Percentiles rank a stretch among this genome's conserved stretches.
Conservation (phyloP, 129 eudicot species). For the Rutidosis leptorrhynchoides region DNA sequence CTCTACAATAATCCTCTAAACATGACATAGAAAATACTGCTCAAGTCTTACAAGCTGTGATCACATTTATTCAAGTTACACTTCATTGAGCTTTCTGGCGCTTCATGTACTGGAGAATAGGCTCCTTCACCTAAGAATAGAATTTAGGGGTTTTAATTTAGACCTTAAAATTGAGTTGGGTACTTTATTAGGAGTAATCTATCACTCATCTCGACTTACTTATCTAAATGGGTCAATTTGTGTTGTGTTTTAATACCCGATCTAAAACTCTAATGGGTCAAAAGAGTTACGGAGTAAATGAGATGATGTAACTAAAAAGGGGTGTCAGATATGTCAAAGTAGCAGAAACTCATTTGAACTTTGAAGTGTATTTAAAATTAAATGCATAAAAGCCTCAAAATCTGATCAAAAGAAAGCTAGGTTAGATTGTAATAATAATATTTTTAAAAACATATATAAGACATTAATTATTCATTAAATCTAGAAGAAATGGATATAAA, state of each 20-base stretch:
- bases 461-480: too few relatives aligned
- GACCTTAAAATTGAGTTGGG: not conserved
- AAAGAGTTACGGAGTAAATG: too few relatives aligned
- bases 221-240: not conserved
- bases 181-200: not conserved
- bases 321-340: too few relatives aligned
- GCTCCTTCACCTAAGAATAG: conserved; percentile 72
- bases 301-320: too few relatives aligned
- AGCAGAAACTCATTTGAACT: too few relatives aligned
- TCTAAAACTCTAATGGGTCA: not conserved
- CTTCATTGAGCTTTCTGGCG: conserved; percentile 64
- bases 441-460: too few relatives aligned
- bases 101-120: conserved; percentile 66
- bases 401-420: too few relatives aligned
- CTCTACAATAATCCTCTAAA: not conserved
- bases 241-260: not conserved
- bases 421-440: too few relatives aligned
- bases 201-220: not conserved
- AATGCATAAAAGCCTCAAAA: too few relatives aligned
- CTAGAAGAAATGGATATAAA: too few relatives aligned
- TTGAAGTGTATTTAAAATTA: too few relatives aligned
- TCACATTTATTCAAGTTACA: not conserved
- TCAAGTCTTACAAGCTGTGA: not conserved
- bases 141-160: not conserved
- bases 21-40: not conserved